Evolutionary conservation across 495 filamentous ascomycete species (phyloP).

Genomic region (Penicillium steckii): DNA sequence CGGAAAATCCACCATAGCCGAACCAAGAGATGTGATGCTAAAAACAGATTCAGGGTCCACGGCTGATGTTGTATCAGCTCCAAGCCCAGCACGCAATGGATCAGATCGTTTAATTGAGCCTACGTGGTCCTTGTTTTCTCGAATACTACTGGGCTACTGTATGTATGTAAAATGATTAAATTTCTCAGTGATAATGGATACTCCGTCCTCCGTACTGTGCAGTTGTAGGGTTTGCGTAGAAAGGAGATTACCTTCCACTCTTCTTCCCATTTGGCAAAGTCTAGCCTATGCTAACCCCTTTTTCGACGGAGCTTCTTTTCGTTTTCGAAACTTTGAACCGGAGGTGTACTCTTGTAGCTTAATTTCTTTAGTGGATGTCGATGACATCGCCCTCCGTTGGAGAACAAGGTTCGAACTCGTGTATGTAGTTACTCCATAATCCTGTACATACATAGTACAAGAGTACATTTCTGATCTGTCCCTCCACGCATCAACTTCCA

Average conservation of each 20-base stretch:
- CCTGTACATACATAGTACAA: too few species aligned
- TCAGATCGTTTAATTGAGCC: slow-evolving; percentile 3
- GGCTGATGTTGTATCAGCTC: slow-evolving; percentile 17
- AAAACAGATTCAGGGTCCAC: slow-evolving; percentile 37
- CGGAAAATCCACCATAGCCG: slow-evolving; percentile 9
- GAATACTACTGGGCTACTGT: too few species aligned
- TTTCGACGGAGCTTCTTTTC: slow-evolving; percentile 9
- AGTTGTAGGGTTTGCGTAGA: too few species aligned
- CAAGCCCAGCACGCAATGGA: slow-evolving; percentile 13
- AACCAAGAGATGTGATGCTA: slow-evolving; percentile 28
- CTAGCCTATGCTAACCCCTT: neutral
- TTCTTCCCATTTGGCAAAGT: neutral
- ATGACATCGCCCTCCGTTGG: slow-evolving; percentile 9
- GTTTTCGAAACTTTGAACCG: slow-evolving; percentile 6
- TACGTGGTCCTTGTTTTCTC: too few species aligned
- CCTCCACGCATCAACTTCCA: neutral
- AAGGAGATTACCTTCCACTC: neutral
- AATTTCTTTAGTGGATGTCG: slow-evolving; percentile 13
- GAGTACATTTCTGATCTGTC: too few species aligned
- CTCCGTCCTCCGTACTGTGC: too few species aligned
- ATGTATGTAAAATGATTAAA: too few species aligned
- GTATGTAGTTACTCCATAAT: neutral
- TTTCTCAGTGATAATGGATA: too few species aligned
- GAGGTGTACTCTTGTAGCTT: slow-evolving; percentile 22
- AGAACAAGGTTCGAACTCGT: neutral